Percentiles rank a stretch among this genome's conserved stretches.
phyloP scores from a whole-genome alignment of 1,284 basidiomycete genomes.

The Earliella scabrosa region DNA sequence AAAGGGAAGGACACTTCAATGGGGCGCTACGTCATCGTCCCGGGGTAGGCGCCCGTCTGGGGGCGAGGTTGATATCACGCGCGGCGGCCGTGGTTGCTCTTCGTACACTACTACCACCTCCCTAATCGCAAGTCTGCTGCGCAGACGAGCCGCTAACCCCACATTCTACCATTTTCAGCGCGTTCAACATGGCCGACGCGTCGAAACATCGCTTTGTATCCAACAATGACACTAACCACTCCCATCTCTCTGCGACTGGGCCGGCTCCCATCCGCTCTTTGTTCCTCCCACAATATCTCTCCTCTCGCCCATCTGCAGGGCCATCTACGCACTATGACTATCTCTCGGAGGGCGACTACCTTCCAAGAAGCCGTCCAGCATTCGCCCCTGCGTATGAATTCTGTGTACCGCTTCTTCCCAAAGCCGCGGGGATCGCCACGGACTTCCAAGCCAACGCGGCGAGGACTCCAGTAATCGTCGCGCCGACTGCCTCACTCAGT shows the following conservation, averaged over 20 bases:
- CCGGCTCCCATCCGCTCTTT: conserved; percentile 22
- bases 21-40: not conserved
- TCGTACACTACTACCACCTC: conserved; percentile 18
- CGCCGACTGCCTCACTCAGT: too few relatives aligned
- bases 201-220: conserved; percentile 32
- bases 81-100: not conserved
- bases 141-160: conserved; percentile 10
- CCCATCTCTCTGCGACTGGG: conserved; percentile 6
- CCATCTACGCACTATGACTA: conserved; percentile 8
- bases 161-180: conserved; percentile 18
- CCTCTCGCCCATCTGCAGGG: conserved; percentile 26
- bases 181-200: conserved; percentile 28
- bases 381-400: conserved; percentile 15
- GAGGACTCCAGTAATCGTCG: not conserved
- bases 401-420: conserved; percentile 20
- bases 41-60: not conserved
- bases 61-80: not conserved
- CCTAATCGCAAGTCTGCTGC: conserved; percentile 22
- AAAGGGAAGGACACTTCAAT: conserved; percentile 10
- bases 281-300: conserved; percentile 12
- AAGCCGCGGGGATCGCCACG: conserved; percentile 2
- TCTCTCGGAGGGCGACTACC: too few relatives aligned
- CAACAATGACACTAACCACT: conserved; percentile 10
- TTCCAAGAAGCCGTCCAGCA: too few relatives aligned
- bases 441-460: conserved; percentile 44